Conservation (phyloP, 2,329 filamentous ascomycete species). For the Ambrosiella xylebori region DNA sequence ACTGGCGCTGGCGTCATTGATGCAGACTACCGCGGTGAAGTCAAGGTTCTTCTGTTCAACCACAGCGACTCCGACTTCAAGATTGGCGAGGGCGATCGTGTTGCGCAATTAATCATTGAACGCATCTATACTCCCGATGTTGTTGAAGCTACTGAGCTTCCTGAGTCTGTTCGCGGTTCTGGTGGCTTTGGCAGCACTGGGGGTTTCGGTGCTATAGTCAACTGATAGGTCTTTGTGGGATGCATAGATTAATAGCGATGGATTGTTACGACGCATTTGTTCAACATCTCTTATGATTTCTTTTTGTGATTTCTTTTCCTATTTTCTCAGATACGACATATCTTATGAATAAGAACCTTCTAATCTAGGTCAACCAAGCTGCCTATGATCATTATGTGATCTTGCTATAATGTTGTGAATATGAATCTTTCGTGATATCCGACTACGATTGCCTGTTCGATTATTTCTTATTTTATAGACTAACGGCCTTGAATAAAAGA, state of each 20-base stretch:
- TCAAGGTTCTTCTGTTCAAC: constrained; percentile 94
- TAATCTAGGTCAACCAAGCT: no score
- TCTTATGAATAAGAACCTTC: no score
- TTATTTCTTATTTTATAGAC: background rate
- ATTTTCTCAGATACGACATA: background rate
- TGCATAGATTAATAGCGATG: no score
- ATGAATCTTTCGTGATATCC: no score
- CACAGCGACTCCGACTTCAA: constrained; percentile 66
- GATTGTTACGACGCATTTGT: background rate
- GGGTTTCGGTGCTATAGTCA: constrained; percentile 8
- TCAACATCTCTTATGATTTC: background rate
- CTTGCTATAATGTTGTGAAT: no score
- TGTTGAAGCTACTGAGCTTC: constrained; percentile 70
- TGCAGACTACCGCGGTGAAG: constrained; percentile 84
- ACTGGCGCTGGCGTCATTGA: constrained; percentile 94
- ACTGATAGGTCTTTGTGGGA: background rate
- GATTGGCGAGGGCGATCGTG: constrained; percentile 69
- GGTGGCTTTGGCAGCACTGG: constrained; percentile 89
- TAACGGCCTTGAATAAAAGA: constrained; percentile 41
- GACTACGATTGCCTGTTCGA: no score
- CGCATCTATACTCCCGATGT: constrained; percentile 88
- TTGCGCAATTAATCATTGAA: constrained; percentile 89
- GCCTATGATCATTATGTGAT: no score
- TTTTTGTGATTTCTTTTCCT: background rate
- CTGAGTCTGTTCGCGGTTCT: constrained; percentile 76